phyloP scores from a whole-genome alignment of 257 asterid genomes.

The Linderniella brevidens region DNA sequence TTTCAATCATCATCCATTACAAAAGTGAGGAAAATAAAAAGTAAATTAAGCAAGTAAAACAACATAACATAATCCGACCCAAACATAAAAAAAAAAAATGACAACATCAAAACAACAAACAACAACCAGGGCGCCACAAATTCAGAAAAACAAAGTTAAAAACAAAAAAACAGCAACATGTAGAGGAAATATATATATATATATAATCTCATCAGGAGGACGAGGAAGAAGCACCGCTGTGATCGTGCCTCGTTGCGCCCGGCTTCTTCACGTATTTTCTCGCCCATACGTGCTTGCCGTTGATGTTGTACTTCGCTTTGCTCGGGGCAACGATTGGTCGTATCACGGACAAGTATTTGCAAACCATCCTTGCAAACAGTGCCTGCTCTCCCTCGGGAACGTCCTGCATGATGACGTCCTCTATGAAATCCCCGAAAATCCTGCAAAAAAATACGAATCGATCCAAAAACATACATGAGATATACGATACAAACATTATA shows the following conservation, averaged over 20 bases:
- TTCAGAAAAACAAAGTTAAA: too few relatives aligned
- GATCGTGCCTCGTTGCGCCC: conserved; percentile 11
- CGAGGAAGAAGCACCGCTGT: conserved; percentile 8
- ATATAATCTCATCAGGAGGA: not conserved
- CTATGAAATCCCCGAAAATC: conserved; percentile 57
- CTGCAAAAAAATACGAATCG: conserved; percentile 11
- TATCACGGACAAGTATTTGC: conserved; percentile 15
- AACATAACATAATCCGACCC: too few relatives aligned
- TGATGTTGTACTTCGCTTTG: conserved; percentile 46
- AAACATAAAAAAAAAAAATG: too few relatives aligned
- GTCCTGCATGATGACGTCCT: conserved; percentile 51
- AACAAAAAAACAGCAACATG: too few relatives aligned
- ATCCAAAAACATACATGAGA: too few relatives aligned
- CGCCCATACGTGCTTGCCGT: conserved; percentile 83
- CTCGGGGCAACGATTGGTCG: conserved; percentile 25
- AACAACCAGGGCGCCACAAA: too few relatives aligned
- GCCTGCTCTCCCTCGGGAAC: conserved; percentile 38
- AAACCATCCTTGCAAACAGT: conserved; percentile 51
- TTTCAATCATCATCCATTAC: too few relatives aligned
- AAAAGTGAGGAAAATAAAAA: too few relatives aligned
- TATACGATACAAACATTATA: too few relatives aligned
- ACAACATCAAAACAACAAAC: too few relatives aligned
- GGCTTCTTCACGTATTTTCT: conserved; percentile 36
- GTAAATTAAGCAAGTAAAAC: too few relatives aligned
- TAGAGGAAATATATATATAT: too few relatives aligned